These are phyloP conservation scores for Paramecium tetraurelia DNA, from an alignment of 73 alveolate genomes.

Conservation along the genomic window DNA sequence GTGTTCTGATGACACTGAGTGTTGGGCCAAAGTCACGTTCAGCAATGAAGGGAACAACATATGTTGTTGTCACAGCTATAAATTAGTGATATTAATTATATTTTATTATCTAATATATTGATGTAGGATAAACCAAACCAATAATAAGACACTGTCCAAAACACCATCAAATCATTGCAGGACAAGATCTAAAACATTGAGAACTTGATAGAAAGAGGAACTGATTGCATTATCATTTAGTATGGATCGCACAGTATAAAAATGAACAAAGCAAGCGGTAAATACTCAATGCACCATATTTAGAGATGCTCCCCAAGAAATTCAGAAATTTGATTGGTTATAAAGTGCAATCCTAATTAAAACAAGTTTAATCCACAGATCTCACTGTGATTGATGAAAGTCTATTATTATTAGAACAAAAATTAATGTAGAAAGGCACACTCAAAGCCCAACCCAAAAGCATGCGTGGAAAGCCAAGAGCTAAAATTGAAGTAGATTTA, in stretches of 20 bases:
- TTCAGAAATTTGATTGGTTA: constrained; percentile 46
- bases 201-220: constrained; percentile 52
- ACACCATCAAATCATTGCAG: constrained; percentile 49
- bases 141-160: constrained; percentile 19
- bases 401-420: constrained; percentile 35
- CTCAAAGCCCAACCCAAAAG: constrained; percentile 49
- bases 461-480: constrained; percentile 53
- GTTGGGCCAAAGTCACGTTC: not conserved
- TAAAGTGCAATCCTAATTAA: not conserved
- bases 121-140: not conserved
- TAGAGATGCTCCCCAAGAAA: constrained; percentile 41
- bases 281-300: not conserved
- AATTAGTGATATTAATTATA: not conserved
- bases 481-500: constrained; percentile 56
- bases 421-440: constrained; percentile 3
- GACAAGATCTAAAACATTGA: constrained; percentile 51
- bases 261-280: constrained; percentile 51
- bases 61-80: not conserved
- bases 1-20: not conserved
- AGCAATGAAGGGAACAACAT: not conserved
- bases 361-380: not conserved
- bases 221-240: constrained; percentile 42
- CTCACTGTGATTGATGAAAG: constrained; percentile 37
- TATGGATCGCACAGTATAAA: constrained; percentile 59
- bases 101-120: not conserved